These are phyloP conservation scores for Fraxinus anomala DNA, from an alignment of 257 asterid genomes.

Conservation along the genomic window DNA sequence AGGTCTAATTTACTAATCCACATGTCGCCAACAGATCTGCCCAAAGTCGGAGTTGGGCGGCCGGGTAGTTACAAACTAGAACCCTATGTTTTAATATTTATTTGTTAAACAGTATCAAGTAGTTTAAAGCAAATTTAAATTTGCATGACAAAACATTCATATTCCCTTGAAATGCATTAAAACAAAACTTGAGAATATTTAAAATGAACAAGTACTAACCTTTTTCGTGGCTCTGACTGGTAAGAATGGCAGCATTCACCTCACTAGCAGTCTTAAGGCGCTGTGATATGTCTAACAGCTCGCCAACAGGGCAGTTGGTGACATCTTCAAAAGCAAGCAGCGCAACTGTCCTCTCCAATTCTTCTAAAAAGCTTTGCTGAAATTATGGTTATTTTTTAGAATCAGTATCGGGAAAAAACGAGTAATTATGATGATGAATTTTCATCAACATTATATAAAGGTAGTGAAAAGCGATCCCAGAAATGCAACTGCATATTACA, in stretches of 20 bases:
- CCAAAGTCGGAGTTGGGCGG: background rate
- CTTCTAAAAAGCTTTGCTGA: slow-evolving; percentile 74
- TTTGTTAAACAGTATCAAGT: background rate
- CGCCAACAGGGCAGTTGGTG: slow-evolving; percentile 68
- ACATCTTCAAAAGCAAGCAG: slow-evolving; percentile 82
- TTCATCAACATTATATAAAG: background rate
- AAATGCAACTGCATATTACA: background rate
- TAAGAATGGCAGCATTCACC: slow-evolving; percentile 82
- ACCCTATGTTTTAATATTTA: background rate
- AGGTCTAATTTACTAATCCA: background rate
- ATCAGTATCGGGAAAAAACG: background rate
- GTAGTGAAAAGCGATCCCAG: background rate
- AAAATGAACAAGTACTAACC: slow-evolving; percentile 35
- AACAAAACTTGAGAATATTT: slow-evolving; percentile 1
- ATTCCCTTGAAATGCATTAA: slow-evolving; percentile 7
- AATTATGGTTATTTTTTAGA: slow-evolving; percentile 1
- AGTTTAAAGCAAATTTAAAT: background rate
- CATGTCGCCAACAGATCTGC: background rate
- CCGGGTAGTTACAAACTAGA: background rate
- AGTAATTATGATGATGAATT: background rate
- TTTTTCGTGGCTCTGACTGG: slow-evolving; percentile 89
- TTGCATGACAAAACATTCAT: background rate
- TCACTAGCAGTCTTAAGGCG: slow-evolving; percentile 86
- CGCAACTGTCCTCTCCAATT: slow-evolving; percentile 79
- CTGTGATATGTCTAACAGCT: slow-evolving; percentile 71